Conservation (phyloP, 495 filamentous ascomycete genomes). For the Neurospora sp. region DNA sequence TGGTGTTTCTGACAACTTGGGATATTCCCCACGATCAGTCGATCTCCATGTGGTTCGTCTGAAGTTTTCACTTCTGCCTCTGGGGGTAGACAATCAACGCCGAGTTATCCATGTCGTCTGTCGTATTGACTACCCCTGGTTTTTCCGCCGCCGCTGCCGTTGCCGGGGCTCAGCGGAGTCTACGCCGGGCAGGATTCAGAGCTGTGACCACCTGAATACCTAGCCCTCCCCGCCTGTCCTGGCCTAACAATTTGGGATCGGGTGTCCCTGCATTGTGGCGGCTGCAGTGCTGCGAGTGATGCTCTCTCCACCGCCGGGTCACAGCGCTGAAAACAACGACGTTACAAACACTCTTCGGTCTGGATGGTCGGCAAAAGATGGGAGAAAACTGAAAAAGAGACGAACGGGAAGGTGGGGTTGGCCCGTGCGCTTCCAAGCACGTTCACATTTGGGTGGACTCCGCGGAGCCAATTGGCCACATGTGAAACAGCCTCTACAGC, state of each 20-base stretch:
- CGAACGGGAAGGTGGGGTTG: neutral
- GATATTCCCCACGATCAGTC: neutral
- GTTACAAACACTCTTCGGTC: neutral
- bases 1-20: neutral
- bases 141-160: neutral
- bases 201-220: neutral
- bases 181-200: neutral
- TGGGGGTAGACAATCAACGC: too few relatives aligned
- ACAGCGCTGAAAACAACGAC: neutral
- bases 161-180: neutral
- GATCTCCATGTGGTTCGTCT: neutral
- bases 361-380: neutral
- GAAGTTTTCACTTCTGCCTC: neutral
- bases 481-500: neutral
- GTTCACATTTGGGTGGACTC: neutral
- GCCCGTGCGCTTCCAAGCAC: neutral
- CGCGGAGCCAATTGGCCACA: neutral
- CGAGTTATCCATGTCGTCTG: neutral
- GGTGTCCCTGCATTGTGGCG: neutral
- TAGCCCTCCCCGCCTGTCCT: neutral
- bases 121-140: neutral
- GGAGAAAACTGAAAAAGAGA: neutral
- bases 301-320: neutral
- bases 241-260: neutral
- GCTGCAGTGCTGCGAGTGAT: neutral